A percentile compares a stretch with the other conserved stretches of the same genome.
phyloP scores from a whole-genome alignment of 129 eudicot genomes.

The Calendula officinalis region DNA sequence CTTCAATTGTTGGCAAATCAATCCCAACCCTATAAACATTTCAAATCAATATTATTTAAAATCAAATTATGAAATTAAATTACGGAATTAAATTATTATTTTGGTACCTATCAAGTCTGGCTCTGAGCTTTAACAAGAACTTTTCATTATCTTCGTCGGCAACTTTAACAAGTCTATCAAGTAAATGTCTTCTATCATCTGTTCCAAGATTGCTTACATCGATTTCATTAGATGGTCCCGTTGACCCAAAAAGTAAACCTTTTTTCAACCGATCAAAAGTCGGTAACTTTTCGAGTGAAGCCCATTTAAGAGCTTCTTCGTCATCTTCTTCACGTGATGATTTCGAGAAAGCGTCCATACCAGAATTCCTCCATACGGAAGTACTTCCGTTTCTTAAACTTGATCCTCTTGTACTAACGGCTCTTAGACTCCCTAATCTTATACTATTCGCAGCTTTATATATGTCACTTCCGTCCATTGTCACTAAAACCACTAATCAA shows the following conservation, averaged over 20 bases:
- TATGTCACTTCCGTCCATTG: conserved; percentile 40
- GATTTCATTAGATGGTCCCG: conserved; percentile 52
- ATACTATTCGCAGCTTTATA: conserved; percentile 36
- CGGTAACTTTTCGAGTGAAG: conserved; percentile 82
- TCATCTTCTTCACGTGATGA: conserved; percentile 67
- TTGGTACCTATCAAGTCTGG: conserved; percentile 57
- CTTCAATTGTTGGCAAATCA: conserved; percentile 82
- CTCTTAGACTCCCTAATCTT: conserved; percentile 40
- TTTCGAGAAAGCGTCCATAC: conserved; percentile 52
- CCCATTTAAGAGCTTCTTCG: conserved; percentile 93
- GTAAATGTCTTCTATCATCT: conserved; percentile 47
- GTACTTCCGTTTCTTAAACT: conserved; percentile 55
- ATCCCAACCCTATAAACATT: conserved; percentile 65
- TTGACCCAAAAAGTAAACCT: conserved; percentile 63
- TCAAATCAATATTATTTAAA: background rate
- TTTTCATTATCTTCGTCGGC: conserved; percentile 83
- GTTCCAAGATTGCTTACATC: conserved; percentile 61
- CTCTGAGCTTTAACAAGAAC: conserved; percentile 67
- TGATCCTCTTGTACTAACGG: conserved; percentile 20
- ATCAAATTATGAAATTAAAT: background rate
- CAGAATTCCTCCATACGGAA: conserved; percentile 54
- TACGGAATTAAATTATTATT: background rate
- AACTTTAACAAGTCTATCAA: conserved; percentile 62
- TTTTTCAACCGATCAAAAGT: conserved; percentile 72
- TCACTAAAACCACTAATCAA: conserved; percentile 21